phyloP scores from a whole-genome alignment of 2,329 filamentous ascomycete species.

The Metarhizium album region DNA sequence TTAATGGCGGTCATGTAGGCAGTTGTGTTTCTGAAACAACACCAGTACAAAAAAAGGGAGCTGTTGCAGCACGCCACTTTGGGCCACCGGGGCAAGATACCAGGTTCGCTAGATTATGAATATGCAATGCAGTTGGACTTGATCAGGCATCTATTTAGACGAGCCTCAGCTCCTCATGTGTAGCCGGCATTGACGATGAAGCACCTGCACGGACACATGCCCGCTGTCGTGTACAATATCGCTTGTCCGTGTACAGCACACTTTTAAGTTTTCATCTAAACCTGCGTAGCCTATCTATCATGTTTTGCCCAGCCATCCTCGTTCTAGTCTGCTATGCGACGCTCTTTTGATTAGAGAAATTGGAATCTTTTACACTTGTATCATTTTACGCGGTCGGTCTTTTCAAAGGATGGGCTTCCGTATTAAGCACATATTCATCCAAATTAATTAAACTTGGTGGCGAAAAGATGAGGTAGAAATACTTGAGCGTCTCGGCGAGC shows the following conservation, averaged over 20 bases:
- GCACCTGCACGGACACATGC: background rate
- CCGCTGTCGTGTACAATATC: background rate
- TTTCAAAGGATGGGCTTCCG: slow-evolving; percentile 26
- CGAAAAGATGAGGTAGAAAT: slow-evolving; percentile 62
- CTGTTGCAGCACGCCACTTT: background rate
- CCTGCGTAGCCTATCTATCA: no score
- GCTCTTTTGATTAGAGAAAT: background rate
- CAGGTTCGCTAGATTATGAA: background rate
- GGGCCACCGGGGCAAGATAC: background rate
- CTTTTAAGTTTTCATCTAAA: no score
- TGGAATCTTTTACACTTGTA: background rate
- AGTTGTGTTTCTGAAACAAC: background rate
- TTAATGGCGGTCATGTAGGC: background rate
- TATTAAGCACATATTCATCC: slow-evolving; percentile 55
- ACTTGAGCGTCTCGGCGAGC: slow-evolving; percentile 66
- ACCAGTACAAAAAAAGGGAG: background rate
- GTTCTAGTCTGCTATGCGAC: background rate
- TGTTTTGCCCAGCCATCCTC: background rate
- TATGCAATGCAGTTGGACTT: background rate
- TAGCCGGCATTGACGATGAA: background rate
- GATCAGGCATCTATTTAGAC: background rate
- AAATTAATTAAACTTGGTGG: slow-evolving; percentile 50
- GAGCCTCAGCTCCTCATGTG: background rate
- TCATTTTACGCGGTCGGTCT: background rate
- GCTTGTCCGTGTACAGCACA: background rate